A percentile compares a stretch with the other conserved stretches of the same genome.
These are phyloP conservation scores for Effrenium voratum DNA, from an alignment of 73 alveolate genomes.

Conservation along the genomic window DNA sequence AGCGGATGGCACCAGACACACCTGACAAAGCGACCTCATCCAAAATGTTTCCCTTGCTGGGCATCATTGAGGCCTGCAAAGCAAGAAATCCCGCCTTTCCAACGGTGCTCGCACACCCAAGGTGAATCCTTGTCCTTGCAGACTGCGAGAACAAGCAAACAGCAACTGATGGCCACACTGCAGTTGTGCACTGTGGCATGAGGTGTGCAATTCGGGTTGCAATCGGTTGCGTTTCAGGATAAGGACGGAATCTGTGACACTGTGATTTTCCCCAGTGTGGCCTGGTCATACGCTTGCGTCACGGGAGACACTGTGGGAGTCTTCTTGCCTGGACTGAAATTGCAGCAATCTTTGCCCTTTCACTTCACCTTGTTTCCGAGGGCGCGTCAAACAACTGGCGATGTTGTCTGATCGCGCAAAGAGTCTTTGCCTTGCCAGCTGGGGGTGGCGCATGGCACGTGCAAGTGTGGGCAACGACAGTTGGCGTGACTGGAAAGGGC, in stretches of 20 bases:
- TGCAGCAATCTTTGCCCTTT: no score
- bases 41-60: no score
- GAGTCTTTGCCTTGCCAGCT: background rate
- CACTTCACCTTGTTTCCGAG: no score
- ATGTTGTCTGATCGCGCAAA: background rate
- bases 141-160: background rate
- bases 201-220: no score
- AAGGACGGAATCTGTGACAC: no score
- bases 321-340: background rate
- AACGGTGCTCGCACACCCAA: slow-evolving; percentile 55
- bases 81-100: background rate
- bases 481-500: no score
- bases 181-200: no score
- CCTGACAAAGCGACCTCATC: no score
- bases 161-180: no score
- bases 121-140: slow-evolving; percentile 6
- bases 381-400: slow-evolving; percentile 12
- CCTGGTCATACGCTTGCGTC: slow-evolving; percentile 20
- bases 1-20: slow-evolving; percentile 22
- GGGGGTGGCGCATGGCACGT: background rate
- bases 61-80: no score
- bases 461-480: no score
- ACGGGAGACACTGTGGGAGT: slow-evolving; percentile 22
- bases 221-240: no score
- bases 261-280: background rate